Evolutionary conservation across 257 asterid species (phyloP), one percentile per base, ranked within the genome.

Genomic region (Cordia subcordata): DNA sequence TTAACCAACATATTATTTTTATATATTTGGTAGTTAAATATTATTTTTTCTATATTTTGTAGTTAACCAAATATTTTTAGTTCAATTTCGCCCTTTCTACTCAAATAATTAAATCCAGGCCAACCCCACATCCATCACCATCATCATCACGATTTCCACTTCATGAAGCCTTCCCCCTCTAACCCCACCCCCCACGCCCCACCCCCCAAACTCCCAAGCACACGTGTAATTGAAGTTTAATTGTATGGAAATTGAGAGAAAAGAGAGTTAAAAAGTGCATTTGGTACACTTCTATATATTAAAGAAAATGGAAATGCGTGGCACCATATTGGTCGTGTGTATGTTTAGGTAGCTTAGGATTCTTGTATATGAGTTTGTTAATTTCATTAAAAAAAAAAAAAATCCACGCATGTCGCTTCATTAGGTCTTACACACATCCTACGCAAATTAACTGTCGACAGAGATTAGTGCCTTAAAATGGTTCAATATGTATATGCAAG

Each of bases 61-160:
- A 11, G 47, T 35, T 57, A 46, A 57, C 35, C 54, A 53, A 64
- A 10, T 42, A 42, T 10, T 42, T 42, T 52, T 52, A 22, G 33
- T 8, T 16, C 5, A 4, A 52, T 44, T 14, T 49, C 46, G 21
- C 57, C 56, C 13, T 50, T 14, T 37, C 32, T 18, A 55, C 42
- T 68, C 38, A 10, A 46, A 21, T 55, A 38, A 37, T 38, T 32
- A 39, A n/a, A 16, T 18, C 16, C 53, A 55, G 46, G 56, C 35
- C 53, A 57, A 47, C 65, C 92, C 86, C 77, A 71, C 75, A 65
- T 63, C 68, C 53, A 69, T 78, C 84, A 44, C 66, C 58, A 56
- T 79, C 88, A 72, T 67, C 78, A 80, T 82, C 79, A 72, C 76
- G 77, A 71, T 84, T 82, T 68, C 86, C 84, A 55, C 74, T 63